Evolutionary conservation across 2,329 filamentous ascomycete species (phyloP), one percentile per base, ranked within the genome.

Genomic region (Fonsecaea pugnacius): DNA sequence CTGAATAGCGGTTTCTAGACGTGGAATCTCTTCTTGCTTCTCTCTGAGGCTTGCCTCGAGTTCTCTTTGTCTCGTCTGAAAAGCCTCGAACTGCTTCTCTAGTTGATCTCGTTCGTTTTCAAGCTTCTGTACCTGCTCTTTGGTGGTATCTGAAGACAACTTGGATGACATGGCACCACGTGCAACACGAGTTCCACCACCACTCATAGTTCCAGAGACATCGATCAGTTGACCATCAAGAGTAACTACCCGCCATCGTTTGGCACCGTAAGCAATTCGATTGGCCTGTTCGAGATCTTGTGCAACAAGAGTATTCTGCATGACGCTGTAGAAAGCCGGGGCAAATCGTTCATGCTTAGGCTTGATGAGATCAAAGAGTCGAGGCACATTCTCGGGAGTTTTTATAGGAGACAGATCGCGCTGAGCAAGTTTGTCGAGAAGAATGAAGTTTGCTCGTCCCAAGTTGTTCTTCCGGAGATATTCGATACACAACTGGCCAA

Each of bases 201-300:
- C 95, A 64, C 91, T 96, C 95, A 99, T 98, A 38, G 95, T 98
- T 83, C 95, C 95, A 0, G 94, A 97, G 75, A 96, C 96, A 79
- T 99, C 95, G 70, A 99, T 98, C 58, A 99, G 84, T 76, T 97
- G 93, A 55, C 95, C 95, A 66, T 93, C 92, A 1, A 99, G 85
- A 0, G 95, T 99, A 46, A 99, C 95, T 2, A 99, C 95, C 69
- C 95, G 89, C 95, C 95, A 99, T 76, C 95, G 84, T 80, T 88
- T 91, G 52, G 91, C 91, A 48, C 95, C 94, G 73, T 98, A 99
- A 7, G 95, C 95, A 70, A 99, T 97, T 53, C 95, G 89, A 77
- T 98, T 97, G 1, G 95, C 96, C 76, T 99, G 95, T n/a, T 91
- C 89, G 14, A 99, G 85, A 73, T 99, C 92, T 58, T 88, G 89